Evolutionary conservation across 164 flowering plant species (phyloP).

Genomic region (Magnolia changhungtana): DNA sequence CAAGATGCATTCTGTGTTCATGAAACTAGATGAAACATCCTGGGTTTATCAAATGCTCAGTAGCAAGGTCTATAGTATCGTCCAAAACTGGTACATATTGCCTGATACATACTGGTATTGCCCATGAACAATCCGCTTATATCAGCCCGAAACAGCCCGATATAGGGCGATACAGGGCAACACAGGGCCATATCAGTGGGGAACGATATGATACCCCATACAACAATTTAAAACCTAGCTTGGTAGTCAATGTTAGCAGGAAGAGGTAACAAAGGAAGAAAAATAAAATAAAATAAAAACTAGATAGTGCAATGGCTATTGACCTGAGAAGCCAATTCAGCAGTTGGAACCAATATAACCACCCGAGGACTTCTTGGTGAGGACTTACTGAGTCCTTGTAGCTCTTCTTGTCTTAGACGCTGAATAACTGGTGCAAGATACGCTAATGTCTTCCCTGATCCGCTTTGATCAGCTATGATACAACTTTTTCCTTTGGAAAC

Average conservation of each 20-base stretch:
- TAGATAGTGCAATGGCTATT: conserved; percentile 11
- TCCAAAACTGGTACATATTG: too few relatives aligned
- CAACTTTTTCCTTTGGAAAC: conserved; percentile 71
- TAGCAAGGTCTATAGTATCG: too few relatives aligned
- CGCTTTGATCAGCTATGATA: conserved; percentile 96
- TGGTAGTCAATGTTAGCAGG: too few relatives aligned
- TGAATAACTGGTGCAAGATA: conserved; percentile 84
- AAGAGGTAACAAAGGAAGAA: too few relatives aligned
- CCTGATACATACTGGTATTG: too few relatives aligned
- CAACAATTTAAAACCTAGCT: too few relatives aligned
- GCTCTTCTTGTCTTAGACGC: conserved; percentile 81
- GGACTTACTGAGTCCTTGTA: conserved; percentile 71
- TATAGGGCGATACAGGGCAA: too few relatives aligned
- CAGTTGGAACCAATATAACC: conserved; percentile 82
- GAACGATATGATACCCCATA: too few relatives aligned
- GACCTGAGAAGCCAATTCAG: conserved; percentile 97
- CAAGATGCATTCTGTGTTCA: not conserved
- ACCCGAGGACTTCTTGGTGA: conserved; percentile 64
- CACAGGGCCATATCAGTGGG: too few relatives aligned
- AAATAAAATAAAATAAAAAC: not conserved
- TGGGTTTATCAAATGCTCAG: too few relatives aligned
- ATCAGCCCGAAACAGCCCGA: too few relatives aligned
- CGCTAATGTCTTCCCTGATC: conserved; percentile 95
- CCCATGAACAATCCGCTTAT: too few relatives aligned
- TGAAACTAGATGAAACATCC: not conserved